Percentiles rank a stretch among this genome's conserved stretches.
Conservation (phyloP, 345 rosid genomes). For the Litchi chinensis region DNA sequence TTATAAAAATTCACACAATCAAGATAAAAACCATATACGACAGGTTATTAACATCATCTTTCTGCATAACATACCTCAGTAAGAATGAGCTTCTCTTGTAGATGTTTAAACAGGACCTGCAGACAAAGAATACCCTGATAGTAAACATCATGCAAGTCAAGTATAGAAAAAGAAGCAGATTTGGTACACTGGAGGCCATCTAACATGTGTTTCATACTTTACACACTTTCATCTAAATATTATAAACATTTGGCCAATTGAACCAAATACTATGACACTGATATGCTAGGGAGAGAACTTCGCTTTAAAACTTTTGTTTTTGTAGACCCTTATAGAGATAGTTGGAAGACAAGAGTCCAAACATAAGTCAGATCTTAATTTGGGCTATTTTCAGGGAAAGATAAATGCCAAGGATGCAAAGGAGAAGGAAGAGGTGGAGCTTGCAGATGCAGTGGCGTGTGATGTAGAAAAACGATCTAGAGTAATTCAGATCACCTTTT, state of each 20-base stretch:
- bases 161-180: background rate
- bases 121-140: slow-evolving; percentile 15
- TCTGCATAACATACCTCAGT: slow-evolving; percentile 70
- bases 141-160: slow-evolving; percentile 33
- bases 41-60: slow-evolving; percentile 27
- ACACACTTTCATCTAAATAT: background rate
- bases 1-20: slow-evolving; percentile 20
- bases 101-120: slow-evolving; percentile 91
- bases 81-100: slow-evolving; percentile 76
- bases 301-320: background rate
- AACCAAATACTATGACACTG: background rate
- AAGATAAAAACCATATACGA: slow-evolving; percentile 28
- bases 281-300: background rate
- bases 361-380: background rate
- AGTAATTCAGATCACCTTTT: background rate
- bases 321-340: too few relatives aligned
- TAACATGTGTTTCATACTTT: background rate
- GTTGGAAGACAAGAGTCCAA: too few relatives aligned
- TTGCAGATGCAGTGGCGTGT: background rate
- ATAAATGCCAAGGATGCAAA: background rate
- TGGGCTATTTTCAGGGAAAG: background rate
- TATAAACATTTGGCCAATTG: background rate
- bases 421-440: background rate
- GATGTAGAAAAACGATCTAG: background rate
- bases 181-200: background rate